phyloP scores from a whole-genome alignment of 2,329 filamentous ascomycete species.

The Chrysoporthe cubensis region DNA sequence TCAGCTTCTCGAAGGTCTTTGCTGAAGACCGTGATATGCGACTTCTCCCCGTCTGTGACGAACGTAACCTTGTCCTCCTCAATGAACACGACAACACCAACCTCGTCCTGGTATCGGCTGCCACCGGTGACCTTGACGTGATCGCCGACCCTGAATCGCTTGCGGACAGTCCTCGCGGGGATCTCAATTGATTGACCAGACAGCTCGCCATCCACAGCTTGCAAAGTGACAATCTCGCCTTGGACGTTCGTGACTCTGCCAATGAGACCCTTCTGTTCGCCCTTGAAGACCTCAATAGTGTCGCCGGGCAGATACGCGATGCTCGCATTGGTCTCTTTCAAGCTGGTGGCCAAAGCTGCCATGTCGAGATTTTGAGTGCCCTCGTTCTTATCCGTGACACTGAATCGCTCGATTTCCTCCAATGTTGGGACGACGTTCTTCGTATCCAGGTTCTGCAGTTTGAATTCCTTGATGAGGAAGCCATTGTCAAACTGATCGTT shows the following conservation, averaged over 20 bases:
- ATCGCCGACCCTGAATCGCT: constrained; percentile 90
- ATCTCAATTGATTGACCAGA: constrained; percentile 87
- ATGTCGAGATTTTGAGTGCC: constrained; percentile 93
- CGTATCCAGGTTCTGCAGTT: constrained; percentile 81
- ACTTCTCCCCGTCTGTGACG: constrained; percentile 88
- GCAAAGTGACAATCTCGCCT: constrained; percentile 88
- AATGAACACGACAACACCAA: constrained; percentile 96
- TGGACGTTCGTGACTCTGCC: constrained; percentile 86
- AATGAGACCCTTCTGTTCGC: constrained; percentile 89
- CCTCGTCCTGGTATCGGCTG: constrained; percentile 90
- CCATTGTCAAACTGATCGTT: constrained; percentile 90
- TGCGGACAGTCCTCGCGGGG: constrained; percentile 87
- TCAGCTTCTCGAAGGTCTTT: constrained; percentile 93
- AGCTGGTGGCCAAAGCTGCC: constrained; percentile 83
- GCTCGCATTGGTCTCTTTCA: constrained; percentile 81
- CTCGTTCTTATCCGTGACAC: constrained; percentile 78
- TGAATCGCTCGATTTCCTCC: constrained; percentile 95
- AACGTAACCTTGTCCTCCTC: constrained; percentile 90
- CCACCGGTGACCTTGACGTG: constrained; percentile 99
- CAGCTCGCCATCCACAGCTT: constrained; percentile 81
- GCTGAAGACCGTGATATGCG: constrained; percentile 96
- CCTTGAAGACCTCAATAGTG: constrained; percentile 93
- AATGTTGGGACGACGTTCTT: constrained; percentile 91
- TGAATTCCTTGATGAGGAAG: constrained; percentile 92
- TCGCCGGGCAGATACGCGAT: constrained; percentile 91